Evolutionary conservation across 2,329 filamentous ascomycete genomes (phyloP).

Genomic region (Cadophora gregata): DNA sequence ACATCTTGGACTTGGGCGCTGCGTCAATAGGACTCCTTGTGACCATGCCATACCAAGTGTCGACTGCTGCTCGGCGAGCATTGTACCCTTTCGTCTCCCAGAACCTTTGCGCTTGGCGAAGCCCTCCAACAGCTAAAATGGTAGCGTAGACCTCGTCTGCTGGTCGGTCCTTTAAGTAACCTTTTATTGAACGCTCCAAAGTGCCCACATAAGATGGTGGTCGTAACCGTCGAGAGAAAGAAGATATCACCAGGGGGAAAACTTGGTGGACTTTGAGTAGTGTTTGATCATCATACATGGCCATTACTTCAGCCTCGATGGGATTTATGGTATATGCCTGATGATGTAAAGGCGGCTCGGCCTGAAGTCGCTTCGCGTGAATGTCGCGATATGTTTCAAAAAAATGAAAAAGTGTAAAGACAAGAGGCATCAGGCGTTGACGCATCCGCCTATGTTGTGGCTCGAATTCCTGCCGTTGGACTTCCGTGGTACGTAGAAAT

Average conservation of each 20-base stretch:
- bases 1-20: slow-evolving; percentile 57
- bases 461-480: slow-evolving; percentile 61
- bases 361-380: slow-evolving; percentile 61
- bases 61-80: slow-evolving; percentile 61
- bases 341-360: slow-evolving; percentile 55
- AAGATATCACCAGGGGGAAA: slow-evolving; percentile 68
- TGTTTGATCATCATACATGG: slow-evolving; percentile 68
- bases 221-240: slow-evolving; percentile 65
- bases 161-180: slow-evolving; percentile 67
- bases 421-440: slow-evolving; percentile 64
- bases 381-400: slow-evolving; percentile 68
- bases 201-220: slow-evolving; percentile 69
- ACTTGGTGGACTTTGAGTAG: slow-evolving; percentile 67
- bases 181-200: slow-evolving; percentile 66
- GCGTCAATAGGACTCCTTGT: slow-evolving; percentile 51
- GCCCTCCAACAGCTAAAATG: slow-evolving; percentile 63
- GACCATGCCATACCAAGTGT: slow-evolving; percentile 62
- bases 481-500: slow-evolving; percentile 62
- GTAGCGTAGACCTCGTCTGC: slow-evolving; percentile 67
- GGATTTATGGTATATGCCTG: slow-evolving; percentile 66
- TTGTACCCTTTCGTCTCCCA: slow-evolving; percentile 74
- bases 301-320: slow-evolving; percentile 66
- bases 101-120: slow-evolving; percentile 66
- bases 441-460: slow-evolving; percentile 69
- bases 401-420: slow-evolving; percentile 72